Percentiles rank a stretch among this genome's conserved stretches.
Conservation (phyloP, 2,329 filamentous ascomycete genomes). For the Fusarium albosuccineum region DNA sequence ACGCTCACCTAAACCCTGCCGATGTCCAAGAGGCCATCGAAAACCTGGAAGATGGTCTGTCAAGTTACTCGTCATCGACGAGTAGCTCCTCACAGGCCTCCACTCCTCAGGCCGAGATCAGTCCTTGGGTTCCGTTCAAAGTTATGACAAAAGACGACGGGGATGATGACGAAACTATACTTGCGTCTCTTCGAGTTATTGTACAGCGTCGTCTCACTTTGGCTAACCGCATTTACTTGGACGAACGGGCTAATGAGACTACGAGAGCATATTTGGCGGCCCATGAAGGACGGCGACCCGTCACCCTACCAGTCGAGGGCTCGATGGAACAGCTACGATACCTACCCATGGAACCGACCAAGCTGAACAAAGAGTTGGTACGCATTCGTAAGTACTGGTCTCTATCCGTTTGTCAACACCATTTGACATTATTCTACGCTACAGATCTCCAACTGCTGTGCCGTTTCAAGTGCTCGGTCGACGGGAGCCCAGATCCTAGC, state of each 20-base stretch:
- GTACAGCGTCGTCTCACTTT: conserved; percentile 48
- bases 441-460: conserved; percentile 62
- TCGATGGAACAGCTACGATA: conserved; percentile 54
- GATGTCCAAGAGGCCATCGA: conserved; percentile 52
- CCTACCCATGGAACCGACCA: conserved; percentile 57
- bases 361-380: conserved; percentile 62
- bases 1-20: conserved; percentile 54
- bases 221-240: conserved; percentile 47
- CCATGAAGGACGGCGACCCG: conserved; percentile 28
- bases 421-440: background rate
- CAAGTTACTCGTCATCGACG: conserved; percentile 2
- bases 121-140: conserved; percentile 44
- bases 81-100: conserved; percentile 3
- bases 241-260: conserved; percentile 44
- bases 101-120: conserved; percentile 15
- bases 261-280: conserved; percentile 8
- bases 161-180: conserved; percentile 46
- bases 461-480: conserved; percentile 64
- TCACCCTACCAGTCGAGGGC: conserved; percentile 41
- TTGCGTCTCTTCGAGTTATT: conserved; percentile 47
- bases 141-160: conserved; percentile 44
- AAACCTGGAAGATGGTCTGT: conserved; percentile 46
- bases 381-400: conserved; percentile 57
- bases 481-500: conserved; percentile 60
- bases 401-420: too few species aligned